Evolutionary conservation across 2,329 filamentous ascomycete species (phyloP).

Genomic region (Aspergillus hortae): DNA sequence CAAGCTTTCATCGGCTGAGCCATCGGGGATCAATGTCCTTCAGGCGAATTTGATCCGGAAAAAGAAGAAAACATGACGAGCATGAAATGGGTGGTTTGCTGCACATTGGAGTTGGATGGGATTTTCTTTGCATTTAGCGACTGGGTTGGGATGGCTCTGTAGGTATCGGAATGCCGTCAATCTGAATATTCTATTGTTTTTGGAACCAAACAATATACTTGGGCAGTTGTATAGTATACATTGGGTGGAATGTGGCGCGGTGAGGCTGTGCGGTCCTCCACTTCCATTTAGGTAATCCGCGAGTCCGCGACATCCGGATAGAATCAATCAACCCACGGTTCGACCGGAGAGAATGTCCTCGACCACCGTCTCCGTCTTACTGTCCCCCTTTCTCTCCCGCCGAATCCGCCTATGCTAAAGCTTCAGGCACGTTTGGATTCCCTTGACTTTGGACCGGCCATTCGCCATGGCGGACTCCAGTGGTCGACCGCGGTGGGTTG

Average conservation of each 20-base stretch:
- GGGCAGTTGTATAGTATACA: no score
- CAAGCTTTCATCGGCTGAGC: slow-evolving; percentile 2
- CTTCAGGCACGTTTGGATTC: slow-evolving; percentile 19
- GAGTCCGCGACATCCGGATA: no score
- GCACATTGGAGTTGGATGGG: slow-evolving; percentile 2
- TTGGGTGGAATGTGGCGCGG: no score
- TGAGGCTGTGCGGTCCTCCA: no score
- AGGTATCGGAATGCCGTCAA: no score
- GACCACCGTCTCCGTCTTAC: slow-evolving; percentile 4
- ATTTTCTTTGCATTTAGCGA: not conserved
- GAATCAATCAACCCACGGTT: no score
- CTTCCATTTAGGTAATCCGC: no score
- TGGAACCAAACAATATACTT: no score
- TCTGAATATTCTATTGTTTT: no score
- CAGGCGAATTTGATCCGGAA: slow-evolving; percentile 36
- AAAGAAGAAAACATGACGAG: slow-evolving; percentile 36
- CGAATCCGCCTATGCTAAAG: slow-evolving; percentile 27
- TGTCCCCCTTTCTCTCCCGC: slow-evolving; percentile 2
- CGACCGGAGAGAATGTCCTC: slow-evolving; percentile 6
- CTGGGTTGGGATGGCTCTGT: no score
- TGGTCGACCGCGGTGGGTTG: slow-evolving; percentile 44
- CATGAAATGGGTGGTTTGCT: not conserved
- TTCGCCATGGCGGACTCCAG: slow-evolving; percentile 24
- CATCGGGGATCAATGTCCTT: slow-evolving; percentile 35
- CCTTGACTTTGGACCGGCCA: slow-evolving; percentile 20